Conservation (phyloP, 2,329 filamentous ascomycete genomes). For the Ploettnerulaceae sp. region DNA sequence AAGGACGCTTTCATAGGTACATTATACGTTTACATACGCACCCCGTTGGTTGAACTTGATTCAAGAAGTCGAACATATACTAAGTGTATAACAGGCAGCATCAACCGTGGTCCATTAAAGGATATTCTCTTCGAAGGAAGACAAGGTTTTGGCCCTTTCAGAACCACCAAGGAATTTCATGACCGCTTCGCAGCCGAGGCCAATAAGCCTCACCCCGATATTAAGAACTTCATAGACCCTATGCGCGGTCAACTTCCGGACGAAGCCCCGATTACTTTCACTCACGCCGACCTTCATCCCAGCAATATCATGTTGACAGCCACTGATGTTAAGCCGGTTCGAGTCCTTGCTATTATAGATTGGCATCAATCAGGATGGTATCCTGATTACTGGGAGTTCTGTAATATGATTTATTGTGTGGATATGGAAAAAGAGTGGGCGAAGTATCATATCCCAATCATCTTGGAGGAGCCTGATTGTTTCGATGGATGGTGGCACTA, state of each 20-base stretch:
- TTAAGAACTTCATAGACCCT: conserved; percentile 7
- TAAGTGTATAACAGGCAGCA: conserved; percentile 7
- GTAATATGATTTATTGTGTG: conserved; percentile 25
- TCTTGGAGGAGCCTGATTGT: conserved; percentile 9
- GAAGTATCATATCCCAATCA: conserved; percentile 7
- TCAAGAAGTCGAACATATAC: conserved; percentile 3
- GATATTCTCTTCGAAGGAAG: conserved; percentile 11
- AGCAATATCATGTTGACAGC: conserved; percentile 34
- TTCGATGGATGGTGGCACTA: conserved; percentile 9
- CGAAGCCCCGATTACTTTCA: conserved; percentile 32
- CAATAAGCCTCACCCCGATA: conserved; percentile 8
- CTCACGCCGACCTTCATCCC: conserved; percentile 35
- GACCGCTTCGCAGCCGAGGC: conserved; percentile 9
- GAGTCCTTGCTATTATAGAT: conserved; percentile 33
- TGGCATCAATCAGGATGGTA: conserved; percentile 37
- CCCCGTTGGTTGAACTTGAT: conserved; percentile 5
- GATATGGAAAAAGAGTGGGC: conserved; percentile 10
- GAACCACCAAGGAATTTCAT: conserved; percentile 9
- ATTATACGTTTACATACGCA: too few species aligned
- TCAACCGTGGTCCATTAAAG: conserved; percentile 5
- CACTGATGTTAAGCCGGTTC: conserved; percentile 15
- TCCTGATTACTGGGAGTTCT: conserved; percentile 36
- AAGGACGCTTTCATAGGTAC: conserved; percentile 10
- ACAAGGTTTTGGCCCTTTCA: conserved; percentile 9
- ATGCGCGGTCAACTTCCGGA: conserved; percentile 25